Base-by-base conservation (phyloP, 768 basidiomycete species). In the Russula virescens region DNA sequence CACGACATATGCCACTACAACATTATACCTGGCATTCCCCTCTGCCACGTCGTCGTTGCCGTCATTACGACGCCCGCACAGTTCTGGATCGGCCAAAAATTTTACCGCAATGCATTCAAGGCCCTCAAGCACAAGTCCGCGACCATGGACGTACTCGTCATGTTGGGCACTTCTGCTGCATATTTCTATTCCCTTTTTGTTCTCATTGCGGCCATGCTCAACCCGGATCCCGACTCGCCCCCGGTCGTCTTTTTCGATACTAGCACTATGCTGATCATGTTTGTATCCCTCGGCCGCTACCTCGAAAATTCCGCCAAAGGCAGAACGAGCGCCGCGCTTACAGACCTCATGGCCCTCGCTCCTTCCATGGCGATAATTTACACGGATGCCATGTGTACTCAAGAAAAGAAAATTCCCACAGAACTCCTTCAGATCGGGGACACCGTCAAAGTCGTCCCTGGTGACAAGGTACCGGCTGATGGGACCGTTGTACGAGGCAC, bases 91-190 rank as follows among this genome's bases (percentile, higher is more conserved):
- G 97, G 94, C 3, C 76, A 75, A 58, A 86, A 86, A 66, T 98
- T 98, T 75, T 96, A 97, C 73, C 80, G 80, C 47, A 90, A 86
- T 64, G 94, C 97, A 9, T 97, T 82, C 79, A 96, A 95, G 74
- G 86, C 94, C 5, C 77, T 98, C 56, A 90, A 84, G 72, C 97
- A 99, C 73, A 82, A 85, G 31, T 82, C 85, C 10, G 91, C 94
- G 8, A 99, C 96, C 2, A 99, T 99, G 96, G 97, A 99, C 73
- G 94, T 98, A 45, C 89, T 99, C 49, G 84, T 99, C 70, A 91
- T 94, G 75, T 81, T 98, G 38, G 97, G 96, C 55, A 98, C 96
- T 5, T 89, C 93, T 0, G 88, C 96, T 0, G 91, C 97, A 9
- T 98, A 96, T 72, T 80, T 87, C 68, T 99, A 98, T 75, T 98